These are phyloP conservation scores for Suhomyces sp. DNA, from an alignment of 805 yeast species.

Conservation along the genomic window DNA sequence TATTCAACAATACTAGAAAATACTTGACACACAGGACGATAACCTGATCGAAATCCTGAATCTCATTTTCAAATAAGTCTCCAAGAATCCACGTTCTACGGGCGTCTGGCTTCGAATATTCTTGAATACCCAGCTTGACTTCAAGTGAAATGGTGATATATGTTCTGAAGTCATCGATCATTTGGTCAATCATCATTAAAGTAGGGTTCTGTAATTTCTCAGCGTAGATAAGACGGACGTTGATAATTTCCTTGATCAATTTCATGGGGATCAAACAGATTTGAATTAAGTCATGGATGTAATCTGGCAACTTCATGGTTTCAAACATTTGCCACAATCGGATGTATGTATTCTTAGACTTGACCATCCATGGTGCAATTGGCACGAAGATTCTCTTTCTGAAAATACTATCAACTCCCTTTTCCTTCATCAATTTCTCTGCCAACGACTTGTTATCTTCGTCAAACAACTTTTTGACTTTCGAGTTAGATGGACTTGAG, in stretches of 20 bases:
- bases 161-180: constrained; percentile 78
- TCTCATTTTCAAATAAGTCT: constrained; percentile 57
- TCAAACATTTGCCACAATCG: constrained; percentile 61
- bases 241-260: constrained; percentile 75
- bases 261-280: constrained; percentile 75
- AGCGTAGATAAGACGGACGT: constrained; percentile 74
- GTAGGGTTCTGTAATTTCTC: constrained; percentile 79
- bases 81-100: constrained; percentile 71
- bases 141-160: constrained; percentile 75
- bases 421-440: constrained; percentile 78
- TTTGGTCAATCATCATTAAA: constrained; percentile 93
- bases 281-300: constrained; percentile 60
- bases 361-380: constrained; percentile 77
- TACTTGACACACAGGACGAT: constrained; percentile 73
- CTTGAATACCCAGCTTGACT: constrained; percentile 64
- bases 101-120: constrained; percentile 52
- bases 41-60: constrained; percentile 55
- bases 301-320: constrained; percentile 71
- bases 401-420: constrained; percentile 71
- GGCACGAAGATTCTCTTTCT: constrained; percentile 65
- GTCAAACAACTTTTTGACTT: constrained; percentile 41
- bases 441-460: constrained; percentile 71
- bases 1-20: constrained; percentile 66
- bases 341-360: constrained; percentile 72
- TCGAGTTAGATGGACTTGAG: constrained; percentile 10